Conservation (phyloP, 2,329 filamentous ascomycete species). For the Venturia effusa region DNA sequence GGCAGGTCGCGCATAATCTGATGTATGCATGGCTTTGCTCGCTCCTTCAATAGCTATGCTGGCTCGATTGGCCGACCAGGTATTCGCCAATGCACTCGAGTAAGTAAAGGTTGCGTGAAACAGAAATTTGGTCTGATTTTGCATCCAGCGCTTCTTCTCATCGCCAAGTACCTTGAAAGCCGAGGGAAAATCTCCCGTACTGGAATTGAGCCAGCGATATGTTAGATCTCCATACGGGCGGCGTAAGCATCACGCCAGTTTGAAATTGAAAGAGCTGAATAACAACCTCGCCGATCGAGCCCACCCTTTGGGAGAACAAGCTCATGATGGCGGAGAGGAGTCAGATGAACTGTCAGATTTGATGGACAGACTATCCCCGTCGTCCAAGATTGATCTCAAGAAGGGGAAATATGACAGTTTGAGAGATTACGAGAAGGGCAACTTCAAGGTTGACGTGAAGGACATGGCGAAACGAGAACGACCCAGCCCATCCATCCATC, state of each 20-base stretch:
- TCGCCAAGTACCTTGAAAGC: background rate
- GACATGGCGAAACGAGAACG: background rate
- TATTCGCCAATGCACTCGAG: background rate
- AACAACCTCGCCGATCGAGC: background rate
- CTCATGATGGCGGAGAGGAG: background rate
- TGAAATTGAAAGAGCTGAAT: background rate
- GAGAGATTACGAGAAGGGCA: background rate
- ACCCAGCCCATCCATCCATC: background rate
- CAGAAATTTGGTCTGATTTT: background rate
- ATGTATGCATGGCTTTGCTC: conserved; percentile 2
- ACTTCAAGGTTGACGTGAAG: background rate
- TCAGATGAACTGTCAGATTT: background rate
- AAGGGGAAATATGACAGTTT: background rate
- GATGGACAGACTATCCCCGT: background rate
- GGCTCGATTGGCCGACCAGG: background rate
- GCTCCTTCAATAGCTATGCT: background rate
- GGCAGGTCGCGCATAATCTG: background rate
- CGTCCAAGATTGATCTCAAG: background rate
- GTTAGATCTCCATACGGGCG: background rate
- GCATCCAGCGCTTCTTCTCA: background rate
- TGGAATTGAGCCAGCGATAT: background rate
- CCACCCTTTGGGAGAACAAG: background rate
- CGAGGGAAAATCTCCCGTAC: background rate
- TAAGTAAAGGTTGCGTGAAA: background rate
- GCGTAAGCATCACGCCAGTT: background rate